Base-by-base conservation (phyloP, 441 rosid species). In the Mallotus japonicus region DNA sequence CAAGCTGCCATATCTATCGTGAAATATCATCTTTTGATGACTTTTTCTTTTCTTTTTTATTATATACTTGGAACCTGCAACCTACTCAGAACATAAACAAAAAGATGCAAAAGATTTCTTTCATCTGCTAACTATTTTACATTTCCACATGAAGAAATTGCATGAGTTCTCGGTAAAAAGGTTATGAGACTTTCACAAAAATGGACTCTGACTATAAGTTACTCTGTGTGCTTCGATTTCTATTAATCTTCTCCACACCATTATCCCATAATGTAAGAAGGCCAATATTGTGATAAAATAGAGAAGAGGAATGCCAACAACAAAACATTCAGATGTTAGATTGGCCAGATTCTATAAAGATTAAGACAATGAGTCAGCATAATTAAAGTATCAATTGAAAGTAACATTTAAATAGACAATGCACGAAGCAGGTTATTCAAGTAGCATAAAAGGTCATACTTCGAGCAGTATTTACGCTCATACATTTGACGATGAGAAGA, bases 251-350 rank as follows among this genome's bases (percentile, higher is more conserved):
- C 90, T 86, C 92, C 87, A 83, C 15, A 86, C 92, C 92, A 91
- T 88, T 83, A 83, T 93, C 59, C 84, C 92, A 58, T 96, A 95
- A 73, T 89, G 89, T 79, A 88, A 6, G 80, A 90, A 67, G 47
- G 93, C 87, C 84, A 93, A 79, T 76, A 83, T 69, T 17, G 90
- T 87, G 83, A 95, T 73, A 60, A 84, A 24, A 77, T 89, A 93
- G 67, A 95, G 91, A 50, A 95, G 89, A 67, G 98, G 98, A 78
- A 93, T 86, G 34, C 93, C 95, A 24, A 92, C 55, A n/a, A 85
- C 28, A 73, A 97, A 95, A 61, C 98, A 98, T 42, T 87, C 99
- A 5, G 87, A 72, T 28, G 92, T 90, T 77, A 91, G 90, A 75
- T 95, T 91, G 65, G 86, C 85, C 89, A 92, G 77, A 60, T 98